phyloP scores from a whole-genome alignment of 179 eudicot genomes.

The Actinidia polygama region DNA sequence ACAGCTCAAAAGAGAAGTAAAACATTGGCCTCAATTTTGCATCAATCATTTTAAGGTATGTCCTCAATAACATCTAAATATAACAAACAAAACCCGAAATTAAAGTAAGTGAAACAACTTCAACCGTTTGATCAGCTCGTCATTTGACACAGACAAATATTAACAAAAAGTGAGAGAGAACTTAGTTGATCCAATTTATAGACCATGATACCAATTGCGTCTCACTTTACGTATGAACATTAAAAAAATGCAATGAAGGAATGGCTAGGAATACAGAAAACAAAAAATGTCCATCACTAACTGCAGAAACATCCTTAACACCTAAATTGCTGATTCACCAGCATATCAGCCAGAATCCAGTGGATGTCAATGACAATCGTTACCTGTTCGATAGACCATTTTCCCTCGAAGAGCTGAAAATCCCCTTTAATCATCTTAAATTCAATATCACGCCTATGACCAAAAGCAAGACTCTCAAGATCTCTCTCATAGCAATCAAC shows the following conservation, averaged over 20 bases:
- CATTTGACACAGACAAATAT: neutral
- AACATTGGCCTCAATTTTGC: neutral
- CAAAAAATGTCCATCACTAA: neutral
- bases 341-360: slow-evolving; percentile 5
- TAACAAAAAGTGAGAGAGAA: slow-evolving; percentile 6
- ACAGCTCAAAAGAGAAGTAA: neutral
- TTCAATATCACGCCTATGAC: slow-evolving; percentile 67
- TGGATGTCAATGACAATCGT: neutral
- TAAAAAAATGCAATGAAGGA: too few relatives aligned
- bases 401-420: slow-evolving; percentile 69
- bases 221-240: too few relatives aligned
- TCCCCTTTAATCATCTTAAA: slow-evolving; percentile 88
- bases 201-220: too few relatives aligned
- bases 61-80: slow-evolving; percentile 1
- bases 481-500: slow-evolving; percentile 74
- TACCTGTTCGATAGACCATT: slow-evolving; percentile 80
- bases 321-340: neutral
- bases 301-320: too few relatives aligned
- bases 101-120: neutral
- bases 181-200: neutral
- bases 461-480: slow-evolving; percentile 46
- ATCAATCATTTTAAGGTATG: neutral
- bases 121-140: neutral
- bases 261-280: neutral
- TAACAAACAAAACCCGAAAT: neutral